Base-by-base conservation (phyloP, 495 filamentous ascomycete genomes). In the Saxophila tyrrhenica region DNA sequence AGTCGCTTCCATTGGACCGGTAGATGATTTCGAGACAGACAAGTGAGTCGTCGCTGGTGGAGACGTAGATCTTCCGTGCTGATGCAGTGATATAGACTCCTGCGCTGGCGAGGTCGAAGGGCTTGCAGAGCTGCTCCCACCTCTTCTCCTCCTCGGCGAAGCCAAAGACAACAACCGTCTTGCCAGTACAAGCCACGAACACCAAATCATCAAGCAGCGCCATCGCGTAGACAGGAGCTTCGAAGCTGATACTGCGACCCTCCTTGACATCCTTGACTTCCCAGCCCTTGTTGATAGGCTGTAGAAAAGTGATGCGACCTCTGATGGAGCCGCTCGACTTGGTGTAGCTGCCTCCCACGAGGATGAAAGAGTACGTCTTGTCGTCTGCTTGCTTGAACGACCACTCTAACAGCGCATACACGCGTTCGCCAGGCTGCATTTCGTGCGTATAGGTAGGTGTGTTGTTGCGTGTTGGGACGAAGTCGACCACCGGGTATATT, bases 31-130 rank as follows among this genome's bases (percentile, higher is more conserved):
- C 19, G 19, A 65, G 55, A n/a, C 53, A 55, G 16, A 62, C 58
- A 17, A 67, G 46, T 2, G 69, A 72, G 56, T 71, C 65, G 17
- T 47, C 39, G 1, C 48, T 35, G 1, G 66, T 71, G 0, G 65
- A 67, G 25, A 69, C 58, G 55, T 66, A 65, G 25, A 72, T 61
- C 59, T 55, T 39, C 63, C 50, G 25, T 15, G 39, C 51, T 11
- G 43, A 39, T 22, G 58, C 55, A 2, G 66, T 63, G 17, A 72
- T 47, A 43, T 62, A 55, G 17, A 64, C 41, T n/a, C 58, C 63
- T 11, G 57, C 42, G 2, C 62, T 69, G 23, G 62, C 60, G 10
- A 72, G 51, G 16, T 52, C 21, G 19, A 39, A 43, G 11, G 53
- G 54, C 44, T 20, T 24, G 47, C 54, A 54, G 11, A 50, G 17